Percentiles rank a stretch among this genome's conserved stretches.
phyloP scores from a whole-genome alignment of 495 filamentous ascomycete genomes.

The Aspergillus nidulans region DNA sequence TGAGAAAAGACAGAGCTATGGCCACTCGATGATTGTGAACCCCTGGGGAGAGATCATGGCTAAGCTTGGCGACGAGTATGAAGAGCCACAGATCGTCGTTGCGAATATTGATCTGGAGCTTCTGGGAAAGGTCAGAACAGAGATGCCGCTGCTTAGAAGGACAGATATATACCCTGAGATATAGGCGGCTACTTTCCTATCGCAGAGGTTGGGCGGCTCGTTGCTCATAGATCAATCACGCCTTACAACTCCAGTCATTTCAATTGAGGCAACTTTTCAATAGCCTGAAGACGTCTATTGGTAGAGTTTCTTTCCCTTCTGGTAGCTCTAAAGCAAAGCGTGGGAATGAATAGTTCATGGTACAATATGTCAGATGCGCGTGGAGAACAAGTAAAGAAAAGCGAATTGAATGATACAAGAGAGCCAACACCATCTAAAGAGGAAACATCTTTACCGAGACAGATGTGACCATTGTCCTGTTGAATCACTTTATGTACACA shows the following conservation, averaged over 20 bases:
- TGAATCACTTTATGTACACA: slow-evolving; percentile 47
- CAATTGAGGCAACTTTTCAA: background rate
- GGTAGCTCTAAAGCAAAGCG: slow-evolving; percentile 24
- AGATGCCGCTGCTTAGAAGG: slow-evolving; percentile 61
- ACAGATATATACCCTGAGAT: slow-evolving; percentile 62
- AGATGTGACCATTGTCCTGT: slow-evolving; percentile 29
- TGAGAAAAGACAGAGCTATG: slow-evolving; percentile 76
- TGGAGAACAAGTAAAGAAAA: slow-evolving; percentile 24
- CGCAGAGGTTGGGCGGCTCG: background rate
- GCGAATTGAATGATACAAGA: slow-evolving; percentile 29
- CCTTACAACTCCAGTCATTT: background rate
- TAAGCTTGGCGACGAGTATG: slow-evolving; percentile 50
- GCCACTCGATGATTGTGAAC: slow-evolving; percentile 80
- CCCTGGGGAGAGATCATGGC: slow-evolving; percentile 81
- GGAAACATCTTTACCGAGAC: slow-evolving; percentile 32
- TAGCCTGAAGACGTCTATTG: background rate
- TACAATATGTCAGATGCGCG: slow-evolving; percentile 36
- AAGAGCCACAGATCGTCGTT: slow-evolving; percentile 49
- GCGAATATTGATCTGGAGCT: slow-evolving; percentile 49
- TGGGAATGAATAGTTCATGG: slow-evolving; percentile 23
- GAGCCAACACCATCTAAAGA: slow-evolving; percentile 37
- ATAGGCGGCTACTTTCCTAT: slow-evolving; percentile 18
- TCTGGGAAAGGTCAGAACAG: slow-evolving; percentile 48
- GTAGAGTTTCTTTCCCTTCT: slow-evolving; percentile 18
- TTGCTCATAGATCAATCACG: background rate